Evolutionary conservation across 768 basidiomycete genomes (phyloP).

Genomic region (Trametes cubensis): DNA sequence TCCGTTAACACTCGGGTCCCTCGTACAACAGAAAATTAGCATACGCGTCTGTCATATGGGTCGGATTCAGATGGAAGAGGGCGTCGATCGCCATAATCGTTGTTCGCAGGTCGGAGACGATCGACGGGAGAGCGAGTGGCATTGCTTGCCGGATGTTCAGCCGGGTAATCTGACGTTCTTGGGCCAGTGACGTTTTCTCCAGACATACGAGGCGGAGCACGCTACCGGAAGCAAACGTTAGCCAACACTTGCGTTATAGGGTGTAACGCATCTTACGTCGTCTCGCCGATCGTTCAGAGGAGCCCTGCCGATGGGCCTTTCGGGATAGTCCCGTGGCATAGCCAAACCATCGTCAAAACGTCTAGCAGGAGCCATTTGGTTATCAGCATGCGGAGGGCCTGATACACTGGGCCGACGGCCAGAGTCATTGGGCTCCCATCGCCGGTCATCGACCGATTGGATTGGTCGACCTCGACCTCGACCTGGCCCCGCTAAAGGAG

Average conservation of each 20-base stretch:
- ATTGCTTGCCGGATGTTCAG: slow-evolving; percentile 4
- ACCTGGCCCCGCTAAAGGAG: background rate
- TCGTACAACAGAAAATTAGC: background rate
- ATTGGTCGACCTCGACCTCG: background rate
- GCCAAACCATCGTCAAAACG: background rate
- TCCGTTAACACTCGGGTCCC: background rate
- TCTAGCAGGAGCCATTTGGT: background rate
- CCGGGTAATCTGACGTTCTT: background rate
- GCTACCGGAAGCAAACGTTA: background rate
- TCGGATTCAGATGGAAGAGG: background rate
- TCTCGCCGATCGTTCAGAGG: background rate
- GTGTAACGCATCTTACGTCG: background rate
- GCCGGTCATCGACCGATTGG: background rate
- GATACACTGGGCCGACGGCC: slow-evolving; percentile 1
- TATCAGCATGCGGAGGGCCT: background rate
- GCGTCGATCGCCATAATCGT: slow-evolving; percentile 1
- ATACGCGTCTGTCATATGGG: slow-evolving; percentile 9
- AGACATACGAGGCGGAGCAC: slow-evolving; percentile 12
- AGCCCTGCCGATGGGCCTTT: background rate
- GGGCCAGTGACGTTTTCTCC: slow-evolving; percentile 18
- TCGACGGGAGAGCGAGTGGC: slow-evolving; percentile 5
- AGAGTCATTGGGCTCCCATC: slow-evolving; percentile 11
- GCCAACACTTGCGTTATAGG: background rate
- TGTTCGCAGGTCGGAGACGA: background rate
- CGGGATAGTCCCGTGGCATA: background rate